phyloP scores from a whole-genome alignment of 164 flowering plant genomes.

The Magnolia officinalis region DNA sequence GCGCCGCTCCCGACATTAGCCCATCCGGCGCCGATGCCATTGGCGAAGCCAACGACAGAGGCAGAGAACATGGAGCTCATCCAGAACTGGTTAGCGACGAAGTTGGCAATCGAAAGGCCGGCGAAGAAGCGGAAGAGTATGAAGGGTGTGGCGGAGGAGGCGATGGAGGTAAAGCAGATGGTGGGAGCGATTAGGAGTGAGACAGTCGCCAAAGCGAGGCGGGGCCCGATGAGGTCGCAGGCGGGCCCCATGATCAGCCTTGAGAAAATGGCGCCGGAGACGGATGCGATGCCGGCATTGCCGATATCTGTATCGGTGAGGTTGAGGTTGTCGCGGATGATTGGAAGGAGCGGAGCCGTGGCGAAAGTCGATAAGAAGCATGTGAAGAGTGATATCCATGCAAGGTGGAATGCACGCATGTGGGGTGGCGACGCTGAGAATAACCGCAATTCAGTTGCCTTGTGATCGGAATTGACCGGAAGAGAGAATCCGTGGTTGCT shows the following conservation, averaged over 20 bases:
- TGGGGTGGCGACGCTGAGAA: conserved; percentile 58
- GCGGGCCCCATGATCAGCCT: conserved; percentile 70
- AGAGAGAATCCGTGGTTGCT: conserved; percentile 30
- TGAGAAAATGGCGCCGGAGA: conserved; percentile 77
- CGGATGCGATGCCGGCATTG: conserved; percentile 79
- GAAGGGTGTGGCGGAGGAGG: conserved; percentile 43
- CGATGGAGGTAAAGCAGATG: conserved; percentile 43
- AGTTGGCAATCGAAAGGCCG: conserved; percentile 78
- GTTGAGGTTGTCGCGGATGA: conserved; percentile 74
- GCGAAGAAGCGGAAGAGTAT: conserved; percentile 68
- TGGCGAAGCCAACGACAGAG: conserved; percentile 63
- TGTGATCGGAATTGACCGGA: conserved; percentile 79
- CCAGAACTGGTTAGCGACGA: conserved; percentile 88
- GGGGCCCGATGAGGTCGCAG: conserved; percentile 79
- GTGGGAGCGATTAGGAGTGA: conserved; percentile 67
- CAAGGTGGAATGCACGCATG: conserved; percentile 81
- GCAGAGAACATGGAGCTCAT: conserved; percentile 86
- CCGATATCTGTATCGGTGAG: conserved; percentile 76
- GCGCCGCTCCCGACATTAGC: conserved; percentile 90
- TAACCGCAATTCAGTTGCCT: conserved; percentile 52
- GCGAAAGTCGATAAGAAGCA: conserved; percentile 82
- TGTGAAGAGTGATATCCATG: conserved; percentile 78
- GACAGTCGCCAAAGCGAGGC: conserved; percentile 63
- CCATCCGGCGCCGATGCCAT: conserved; percentile 81
- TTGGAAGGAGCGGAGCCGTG: conserved; percentile 72